These are phyloP conservation scores for Coprinellus micaceus DNA, from an alignment of 768 basidiomycete genomes.

Conservation along the genomic window DNA sequence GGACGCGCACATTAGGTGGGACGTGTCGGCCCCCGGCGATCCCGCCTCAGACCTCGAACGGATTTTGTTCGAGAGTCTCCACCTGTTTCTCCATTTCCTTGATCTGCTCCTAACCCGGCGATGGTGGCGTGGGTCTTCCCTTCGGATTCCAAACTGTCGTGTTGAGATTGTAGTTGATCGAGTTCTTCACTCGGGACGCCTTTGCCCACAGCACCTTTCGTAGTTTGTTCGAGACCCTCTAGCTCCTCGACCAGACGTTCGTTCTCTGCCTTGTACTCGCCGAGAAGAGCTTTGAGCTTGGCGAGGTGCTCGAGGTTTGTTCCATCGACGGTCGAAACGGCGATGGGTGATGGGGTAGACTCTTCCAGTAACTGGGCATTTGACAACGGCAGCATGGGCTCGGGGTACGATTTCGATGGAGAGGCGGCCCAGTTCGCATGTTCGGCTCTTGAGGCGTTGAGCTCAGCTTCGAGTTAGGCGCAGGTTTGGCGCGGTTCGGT, in stretches of 20 bases:
- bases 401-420: too few relatives aligned
- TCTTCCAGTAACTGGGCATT: too few relatives aligned
- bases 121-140: slow-evolving; percentile 46
- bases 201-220: too few relatives aligned
- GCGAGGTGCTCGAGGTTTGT: slow-evolving; percentile 42
- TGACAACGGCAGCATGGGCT: slow-evolving; percentile 30
- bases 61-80: slow-evolving; percentile 65
- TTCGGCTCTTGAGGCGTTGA: too few relatives aligned
- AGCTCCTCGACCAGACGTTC: slow-evolving; percentile 44
- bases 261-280: slow-evolving; percentile 53
- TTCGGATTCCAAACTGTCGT: slow-evolving; percentile 30
- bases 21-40: slow-evolving; percentile 73
- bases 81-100: too few relatives aligned
- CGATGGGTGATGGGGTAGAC: slow-evolving; percentile 12
- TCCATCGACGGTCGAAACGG: slow-evolving; percentile 23
- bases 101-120: too few relatives aligned
- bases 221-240: slow-evolving; percentile 28
- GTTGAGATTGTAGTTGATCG: too few relatives aligned
- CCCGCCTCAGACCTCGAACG: slow-evolving; percentile 75
- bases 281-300: slow-evolving; percentile 53
- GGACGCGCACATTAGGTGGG: slow-evolving; percentile 55
- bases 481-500: too few relatives aligned
- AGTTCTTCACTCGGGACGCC: too few relatives aligned
- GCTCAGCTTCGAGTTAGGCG: too few relatives aligned
- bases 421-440: too few relatives aligned